phyloP scores from a whole-genome alignment of 2,329 filamentous ascomycete genomes.

The Spiromastix sp. region DNA sequence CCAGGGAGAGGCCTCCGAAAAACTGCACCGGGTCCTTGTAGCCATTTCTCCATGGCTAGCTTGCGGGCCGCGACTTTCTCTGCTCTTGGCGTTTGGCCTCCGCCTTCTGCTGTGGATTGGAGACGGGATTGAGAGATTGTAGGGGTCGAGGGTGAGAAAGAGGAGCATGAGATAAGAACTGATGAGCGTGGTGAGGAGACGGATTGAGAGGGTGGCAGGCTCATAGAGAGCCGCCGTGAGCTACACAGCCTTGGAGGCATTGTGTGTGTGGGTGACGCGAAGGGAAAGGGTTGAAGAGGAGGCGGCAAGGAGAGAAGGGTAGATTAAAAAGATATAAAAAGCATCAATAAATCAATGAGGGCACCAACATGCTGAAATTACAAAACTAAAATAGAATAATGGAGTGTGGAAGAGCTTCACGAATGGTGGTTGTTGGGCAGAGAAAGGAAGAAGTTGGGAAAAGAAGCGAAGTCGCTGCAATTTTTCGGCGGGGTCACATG shows the following conservation, averaged over 20 bases:
- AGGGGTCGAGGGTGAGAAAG: constrained; percentile 14
- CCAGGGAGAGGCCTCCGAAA: constrained; percentile 39
- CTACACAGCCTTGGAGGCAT: constrained; percentile 33
- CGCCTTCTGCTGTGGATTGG: constrained; percentile 1
- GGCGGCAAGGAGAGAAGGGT: neutral
- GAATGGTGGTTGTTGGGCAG: too few species aligned
- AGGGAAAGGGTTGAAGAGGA: constrained; percentile 1
- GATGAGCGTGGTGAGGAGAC: constrained; percentile 21
- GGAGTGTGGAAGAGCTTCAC: too few species aligned
- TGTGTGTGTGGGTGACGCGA: constrained; percentile 8
- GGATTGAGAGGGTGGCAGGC: constrained; percentile 13
- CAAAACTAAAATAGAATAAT: too few species aligned
- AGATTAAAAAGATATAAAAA: constrained; percentile 1
- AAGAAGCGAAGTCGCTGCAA: constrained; percentile 9
- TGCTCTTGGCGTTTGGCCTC: neutral
- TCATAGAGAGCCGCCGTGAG: constrained; percentile 22
- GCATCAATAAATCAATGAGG: neutral
- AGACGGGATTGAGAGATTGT: constrained; percentile 5
- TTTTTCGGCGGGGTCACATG: too few species aligned
- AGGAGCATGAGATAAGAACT: constrained; percentile 7
- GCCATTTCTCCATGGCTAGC: constrained; percentile 41
- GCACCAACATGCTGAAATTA: too few species aligned
- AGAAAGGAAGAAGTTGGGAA: constrained; percentile 1
- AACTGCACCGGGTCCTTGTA: constrained; percentile 42
- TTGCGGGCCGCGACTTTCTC: neutral